These are phyloP conservation scores for Chiua sp. DNA, from an alignment of 1,284 basidiomycete species.

Conservation along the genomic window DNA sequence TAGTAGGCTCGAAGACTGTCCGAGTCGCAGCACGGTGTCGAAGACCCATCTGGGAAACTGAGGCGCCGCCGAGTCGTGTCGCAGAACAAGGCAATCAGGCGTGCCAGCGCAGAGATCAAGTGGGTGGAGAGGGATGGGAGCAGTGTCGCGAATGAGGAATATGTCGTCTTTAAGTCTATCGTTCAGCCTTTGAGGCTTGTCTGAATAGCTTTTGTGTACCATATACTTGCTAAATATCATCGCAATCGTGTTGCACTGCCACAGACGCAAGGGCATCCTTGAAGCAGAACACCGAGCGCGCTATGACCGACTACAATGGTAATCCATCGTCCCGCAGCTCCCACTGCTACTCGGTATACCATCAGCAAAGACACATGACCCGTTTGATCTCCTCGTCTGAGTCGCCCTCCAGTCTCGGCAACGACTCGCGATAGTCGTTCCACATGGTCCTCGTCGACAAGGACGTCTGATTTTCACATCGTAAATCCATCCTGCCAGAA, in stretches of 20 bases:
- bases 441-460: too few species aligned
- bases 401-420: too few species aligned
- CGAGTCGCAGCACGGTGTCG: slow-evolving; percentile 22
- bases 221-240: too few species aligned
- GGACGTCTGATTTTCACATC: too few species aligned
- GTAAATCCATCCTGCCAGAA: too few species aligned
- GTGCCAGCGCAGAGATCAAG: slow-evolving; percentile 24
- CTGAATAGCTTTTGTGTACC: slow-evolving; percentile 16
- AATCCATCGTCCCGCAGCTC: too few species aligned
- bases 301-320: slow-evolving; percentile 28
- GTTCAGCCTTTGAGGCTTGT: slow-evolving; percentile 17
- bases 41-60: slow-evolving; percentile 47
- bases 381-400: too few species aligned
- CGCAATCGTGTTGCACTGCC: slow-evolving; percentile 28
- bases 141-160: slow-evolving; percentile 20
- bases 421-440: too few species aligned
- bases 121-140: slow-evolving; percentile 32
- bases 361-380: too few species aligned
- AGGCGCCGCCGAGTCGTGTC: slow-evolving; percentile 39
- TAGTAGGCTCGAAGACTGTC: slow-evolving; percentile 29
- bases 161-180: slow-evolving; percentile 24
- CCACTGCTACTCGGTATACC: too few species aligned
- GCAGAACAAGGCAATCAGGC: slow-evolving; percentile 1
- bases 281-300: slow-evolving; percentile 1
- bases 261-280: slow-evolving; percentile 11